Conservation (phyloP, 306 rosid species). For the Carpinus fangiana region DNA sequence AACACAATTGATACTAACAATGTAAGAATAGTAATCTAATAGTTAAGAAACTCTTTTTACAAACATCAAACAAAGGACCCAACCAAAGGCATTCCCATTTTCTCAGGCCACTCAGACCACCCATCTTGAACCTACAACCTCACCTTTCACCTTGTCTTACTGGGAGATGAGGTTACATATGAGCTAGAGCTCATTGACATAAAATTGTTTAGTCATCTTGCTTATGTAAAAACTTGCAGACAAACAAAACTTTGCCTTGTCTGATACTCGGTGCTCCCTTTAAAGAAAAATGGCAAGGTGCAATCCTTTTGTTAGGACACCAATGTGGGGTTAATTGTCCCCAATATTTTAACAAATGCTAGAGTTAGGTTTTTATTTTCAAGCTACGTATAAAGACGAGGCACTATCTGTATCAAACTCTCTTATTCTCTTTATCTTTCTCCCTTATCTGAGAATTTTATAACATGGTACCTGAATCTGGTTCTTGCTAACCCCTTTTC, state of each 20-base stretch:
- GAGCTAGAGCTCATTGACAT: neutral
- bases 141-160: neutral
- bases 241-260: neutral
- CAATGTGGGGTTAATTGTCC: neutral
- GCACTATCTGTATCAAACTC: neutral
- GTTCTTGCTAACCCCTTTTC: neutral
- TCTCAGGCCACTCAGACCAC: neutral
- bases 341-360: neutral
- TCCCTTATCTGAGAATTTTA: neutral
- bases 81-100: neutral
- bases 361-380: no score
- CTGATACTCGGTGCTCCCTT: neutral
- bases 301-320: neutral
- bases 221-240: neutral
- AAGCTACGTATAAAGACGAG: neutral
- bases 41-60: neutral
- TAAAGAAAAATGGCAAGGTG: neutral
- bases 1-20: neutral
- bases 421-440: neutral
- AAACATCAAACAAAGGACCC: constrained; percentile 1
- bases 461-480: neutral
- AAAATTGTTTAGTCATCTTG: neutral
- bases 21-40: neutral
- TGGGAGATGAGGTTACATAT: neutral
- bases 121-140: neutral